Evolutionary conservation across 495 filamentous ascomycete species (phyloP), one percentile per base, ranked within the genome.

Genomic region (Copromyces sp.): DNA sequence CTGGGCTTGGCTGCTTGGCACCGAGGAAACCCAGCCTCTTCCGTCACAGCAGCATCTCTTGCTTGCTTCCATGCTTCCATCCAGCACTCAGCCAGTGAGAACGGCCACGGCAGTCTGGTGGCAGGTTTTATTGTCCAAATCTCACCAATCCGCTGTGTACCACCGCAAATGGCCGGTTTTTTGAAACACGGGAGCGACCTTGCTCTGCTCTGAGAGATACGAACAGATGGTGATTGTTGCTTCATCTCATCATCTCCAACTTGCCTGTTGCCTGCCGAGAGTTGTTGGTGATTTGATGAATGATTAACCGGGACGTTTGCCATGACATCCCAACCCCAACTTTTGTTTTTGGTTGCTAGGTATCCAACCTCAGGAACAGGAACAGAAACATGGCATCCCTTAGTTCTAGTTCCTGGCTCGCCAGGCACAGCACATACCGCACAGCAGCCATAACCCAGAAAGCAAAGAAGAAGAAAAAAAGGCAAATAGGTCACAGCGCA

Each of bases 131-230:
- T 16, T 17, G 53, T 4, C 53, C 53, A 35, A 61, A 65, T 35
- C 14, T 65, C 53, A 65, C 53, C 53, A 29, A 71, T 68, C 37
- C 39, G 35, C 70, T n/a, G 35, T 24, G 74, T 74, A 71, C 65
- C 72, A 73, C 74, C 69, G 70, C 59, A 74, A 70, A 40, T 74
- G 74, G 17, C 74, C 65, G 70, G 69, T 74, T 45, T 45, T 37
- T 74, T 69, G 74, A 76, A 76, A 74, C 74, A 72, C 74, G 70
- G 73, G 40, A 72, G 8, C 32, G 42, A 42, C 32, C 41, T 70
- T 40, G 39, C 39, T 35, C 11, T 70, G 41, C 41, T 68, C 7
- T 14, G n/a, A n/a, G n/a, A n/a, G n/a, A n/a, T 70, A n/a, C 41
- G 39, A 35, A 70, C 39, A 53, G 69, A 6, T 41, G n/a, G n/a